phyloP scores from a whole-genome alignment of 495 filamentous ascomycete species.

The Aspergillus nanangensis region DNA sequence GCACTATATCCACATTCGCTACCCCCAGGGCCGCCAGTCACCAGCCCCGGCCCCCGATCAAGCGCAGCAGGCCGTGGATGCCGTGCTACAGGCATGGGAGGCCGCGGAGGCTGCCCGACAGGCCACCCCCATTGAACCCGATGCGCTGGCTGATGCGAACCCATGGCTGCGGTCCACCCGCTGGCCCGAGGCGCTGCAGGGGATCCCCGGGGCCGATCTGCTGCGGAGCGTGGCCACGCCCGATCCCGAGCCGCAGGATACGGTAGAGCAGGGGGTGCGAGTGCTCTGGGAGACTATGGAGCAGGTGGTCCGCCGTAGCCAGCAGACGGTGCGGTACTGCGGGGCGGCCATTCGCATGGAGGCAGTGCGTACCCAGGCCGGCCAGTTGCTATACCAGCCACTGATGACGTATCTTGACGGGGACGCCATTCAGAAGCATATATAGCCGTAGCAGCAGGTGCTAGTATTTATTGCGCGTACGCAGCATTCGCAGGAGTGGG shows the following conservation, averaged over 20 bases:
- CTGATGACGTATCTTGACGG: background rate
- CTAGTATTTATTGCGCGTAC: background rate
- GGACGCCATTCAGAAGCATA: background rate
- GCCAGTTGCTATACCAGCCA: background rate
- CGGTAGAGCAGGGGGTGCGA: background rate
- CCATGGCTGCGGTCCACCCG: background rate
- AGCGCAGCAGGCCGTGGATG: background rate
- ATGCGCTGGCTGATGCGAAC: background rate
- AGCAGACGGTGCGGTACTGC: background rate
- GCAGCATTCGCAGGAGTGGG: background rate
- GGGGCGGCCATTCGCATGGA: background rate
- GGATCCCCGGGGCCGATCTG: background rate
- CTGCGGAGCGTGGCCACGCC: background rate
- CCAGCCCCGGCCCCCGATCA: background rate
- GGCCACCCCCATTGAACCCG: background rate
- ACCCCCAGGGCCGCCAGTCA: background rate
- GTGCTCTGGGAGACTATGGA: background rate
- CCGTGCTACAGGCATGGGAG: background rate
- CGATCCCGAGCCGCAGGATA: background rate
- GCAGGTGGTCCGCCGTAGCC: background rate
- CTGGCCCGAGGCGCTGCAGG: background rate
- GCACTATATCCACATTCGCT: background rate
- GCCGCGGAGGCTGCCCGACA: background rate
- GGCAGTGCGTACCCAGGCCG: background rate
- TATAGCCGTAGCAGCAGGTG: background rate